Evolutionary conservation across 371 early-diverging fungal genomes (phyloP).

Genomic region (Mucor racemosus): DNA sequence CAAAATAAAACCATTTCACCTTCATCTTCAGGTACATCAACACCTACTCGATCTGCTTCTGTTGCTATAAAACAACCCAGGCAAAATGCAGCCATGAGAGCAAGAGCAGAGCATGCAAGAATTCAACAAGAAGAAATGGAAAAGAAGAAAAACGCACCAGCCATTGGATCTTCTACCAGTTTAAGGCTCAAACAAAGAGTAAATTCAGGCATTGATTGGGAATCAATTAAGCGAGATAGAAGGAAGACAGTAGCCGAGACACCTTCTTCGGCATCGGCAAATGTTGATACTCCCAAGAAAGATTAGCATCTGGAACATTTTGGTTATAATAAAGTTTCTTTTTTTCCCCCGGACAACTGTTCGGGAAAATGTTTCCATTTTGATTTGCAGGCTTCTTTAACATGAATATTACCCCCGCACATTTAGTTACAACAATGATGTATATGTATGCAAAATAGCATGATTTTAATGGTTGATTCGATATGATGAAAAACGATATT

Average conservation of each 20-base stretch:
- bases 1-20: neutral
- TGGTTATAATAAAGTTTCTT: neutral
- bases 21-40: slow-evolving; percentile 2
- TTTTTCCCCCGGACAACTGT: neutral
- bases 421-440: neutral
- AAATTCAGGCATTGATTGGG: slow-evolving; percentile 44
- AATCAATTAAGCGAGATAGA: slow-evolving; percentile 37
- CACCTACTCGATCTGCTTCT: slow-evolving; percentile 12
- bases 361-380: neutral
- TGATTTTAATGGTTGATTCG: neutral
- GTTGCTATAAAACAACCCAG: slow-evolving; percentile 30
- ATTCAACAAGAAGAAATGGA: slow-evolving; percentile 43
- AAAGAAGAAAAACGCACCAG: slow-evolving; percentile 22
- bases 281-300: neutral
- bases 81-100: slow-evolving; percentile 47
- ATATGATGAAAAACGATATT: neutral
- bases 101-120: slow-evolving; percentile 49
- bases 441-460: neutral
- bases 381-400: too few species aligned
- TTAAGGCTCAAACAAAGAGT: slow-evolving; percentile 38
- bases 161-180: slow-evolving; percentile 10
- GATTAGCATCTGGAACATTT: neutral
- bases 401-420: neutral
- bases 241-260: slow-evolving; percentile 30
- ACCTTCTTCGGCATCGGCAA: neutral